Evolutionary conservation across 2,329 filamentous ascomycete genomes (phyloP).

Genomic region (Neonectria punicea): DNA sequence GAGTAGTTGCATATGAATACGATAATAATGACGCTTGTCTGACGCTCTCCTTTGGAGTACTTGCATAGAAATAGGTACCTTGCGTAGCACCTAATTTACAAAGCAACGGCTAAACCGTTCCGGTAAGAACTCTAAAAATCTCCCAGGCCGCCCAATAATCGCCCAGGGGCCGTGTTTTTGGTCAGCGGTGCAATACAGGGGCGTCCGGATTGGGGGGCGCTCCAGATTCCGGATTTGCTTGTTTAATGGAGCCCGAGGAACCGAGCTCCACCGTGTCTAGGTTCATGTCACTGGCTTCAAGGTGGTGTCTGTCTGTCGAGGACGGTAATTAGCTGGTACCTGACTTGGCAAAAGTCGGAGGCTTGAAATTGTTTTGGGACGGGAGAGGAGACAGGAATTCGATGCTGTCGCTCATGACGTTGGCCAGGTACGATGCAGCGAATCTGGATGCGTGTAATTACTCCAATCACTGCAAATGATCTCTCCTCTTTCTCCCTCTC

Average conservation of each 20-base stretch:
- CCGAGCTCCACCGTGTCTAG: background rate
- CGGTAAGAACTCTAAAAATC: too few species aligned
- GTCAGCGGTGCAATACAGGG: background rate
- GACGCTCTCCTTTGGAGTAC: background rate
- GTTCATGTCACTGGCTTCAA: background rate
- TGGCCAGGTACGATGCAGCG: background rate
- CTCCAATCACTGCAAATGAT: background rate
- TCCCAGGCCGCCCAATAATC: too few species aligned
- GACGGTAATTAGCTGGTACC: too few species aligned
- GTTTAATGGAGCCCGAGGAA: background rate
- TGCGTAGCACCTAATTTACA: too few species aligned
- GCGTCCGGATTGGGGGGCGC: background rate
- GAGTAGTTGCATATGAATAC: background rate
- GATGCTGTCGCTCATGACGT: background rate
- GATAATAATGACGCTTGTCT: background rate
- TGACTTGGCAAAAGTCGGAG: too few species aligned
- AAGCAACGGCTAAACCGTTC: too few species aligned
- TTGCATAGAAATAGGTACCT: too few species aligned
- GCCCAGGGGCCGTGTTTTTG: background rate
- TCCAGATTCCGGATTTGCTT: background rate
- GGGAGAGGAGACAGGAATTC: too few species aligned
- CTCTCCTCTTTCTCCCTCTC: too few species aligned
- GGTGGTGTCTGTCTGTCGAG: background rate
- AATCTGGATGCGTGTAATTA: background rate
- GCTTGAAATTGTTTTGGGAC: too few species aligned